Base-by-base conservation (phyloP, 2,329 filamentous ascomycete species). In the Zymoseptoria ardabiliae region DNA sequence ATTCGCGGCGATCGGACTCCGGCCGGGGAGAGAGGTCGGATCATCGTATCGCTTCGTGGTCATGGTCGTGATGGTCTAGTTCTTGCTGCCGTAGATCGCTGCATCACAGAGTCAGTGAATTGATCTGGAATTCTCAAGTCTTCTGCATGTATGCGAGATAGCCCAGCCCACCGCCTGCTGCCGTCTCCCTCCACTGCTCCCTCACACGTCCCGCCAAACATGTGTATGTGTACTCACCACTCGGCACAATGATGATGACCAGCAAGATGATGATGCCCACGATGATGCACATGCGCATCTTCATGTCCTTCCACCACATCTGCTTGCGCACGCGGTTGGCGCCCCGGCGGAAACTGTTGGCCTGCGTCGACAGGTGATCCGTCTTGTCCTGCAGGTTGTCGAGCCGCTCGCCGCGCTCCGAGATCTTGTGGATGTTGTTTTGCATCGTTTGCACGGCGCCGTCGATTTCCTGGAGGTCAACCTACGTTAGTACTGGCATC, bases 231-330 rank as follows among this genome's bases (percentile, higher is more conserved):
- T 17, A 58, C 63, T 66, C 85, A 96, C 93, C 91, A 68, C 88
- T 82, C 66, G 94, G 94, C 69, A 97, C 86, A 72, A 99, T 94
- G 75, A 99, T 97, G 76, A 99, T 85, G 69, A 96, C 80, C 68
- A 99, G 84, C 69, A 99, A 82, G 68, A 97, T 84, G 75, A 97
- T 88, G 77, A 99, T 89, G 71, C 92, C 94, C 61, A 87, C 82
- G 73, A 96, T 89, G 69, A 99, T 81, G 79, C 93, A 97, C 82
- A 97, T 94, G 76, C 94, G 87, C 94, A 99, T 99, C 86, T 97
- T 97, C 91, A 97, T 96, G 74, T 97, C 93, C 84, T 97, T 97
- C 93, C 92, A 97, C 93, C 93, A 97, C 93, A 97, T 97, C 78
- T 96, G 87, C 77, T 80, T 80, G 76, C 94, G 87, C 69, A 99